Evolutionary conservation across 2,329 filamentous ascomycete species (phyloP).

Genomic region (Trichocomaceae sp.): DNA sequence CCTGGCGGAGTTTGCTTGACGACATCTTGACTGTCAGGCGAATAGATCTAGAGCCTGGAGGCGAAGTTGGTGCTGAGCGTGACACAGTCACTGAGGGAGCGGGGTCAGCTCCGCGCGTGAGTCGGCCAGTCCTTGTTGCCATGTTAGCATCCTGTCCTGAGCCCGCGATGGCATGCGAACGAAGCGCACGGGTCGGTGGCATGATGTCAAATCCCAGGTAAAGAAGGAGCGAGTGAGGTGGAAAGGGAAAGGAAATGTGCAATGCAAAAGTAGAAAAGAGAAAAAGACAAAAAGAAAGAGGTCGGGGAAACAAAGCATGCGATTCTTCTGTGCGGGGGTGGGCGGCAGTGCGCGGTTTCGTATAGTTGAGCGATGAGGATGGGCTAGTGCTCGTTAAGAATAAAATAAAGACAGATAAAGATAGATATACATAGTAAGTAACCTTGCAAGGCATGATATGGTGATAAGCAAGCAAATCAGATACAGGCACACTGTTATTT

Average conservation of each 20-base stretch:
- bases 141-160: slow-evolving; percentile 29
- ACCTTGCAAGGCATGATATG: background rate
- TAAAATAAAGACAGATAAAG: background rate
- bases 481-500: background rate
- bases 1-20: slow-evolving; percentile 44
- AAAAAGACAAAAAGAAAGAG: background rate
- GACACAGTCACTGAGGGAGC: slow-evolving; percentile 31
- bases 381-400: background rate
- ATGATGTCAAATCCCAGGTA: slow-evolving; percentile 20
- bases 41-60: slow-evolving; percentile 37
- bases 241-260: background rate
- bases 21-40: slow-evolving; percentile 46
- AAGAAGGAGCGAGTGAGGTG: background rate
- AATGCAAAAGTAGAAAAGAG: background rate
- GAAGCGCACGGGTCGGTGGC: slow-evolving; percentile 35
- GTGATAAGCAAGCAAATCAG: background rate
- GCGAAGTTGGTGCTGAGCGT: slow-evolving; percentile 28
- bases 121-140: slow-evolving; percentile 32
- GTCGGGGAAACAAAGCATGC: background rate
- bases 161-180: slow-evolving; percentile 27
- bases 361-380: background rate
- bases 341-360: background rate
- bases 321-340: slow-evolving; percentile 7
- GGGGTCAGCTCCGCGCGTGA: slow-evolving; percentile 25
- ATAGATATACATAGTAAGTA: background rate